phyloP scores from a whole-genome alignment of 2,329 filamentous ascomycete species.

The Alternaria incomplexa region DNA sequence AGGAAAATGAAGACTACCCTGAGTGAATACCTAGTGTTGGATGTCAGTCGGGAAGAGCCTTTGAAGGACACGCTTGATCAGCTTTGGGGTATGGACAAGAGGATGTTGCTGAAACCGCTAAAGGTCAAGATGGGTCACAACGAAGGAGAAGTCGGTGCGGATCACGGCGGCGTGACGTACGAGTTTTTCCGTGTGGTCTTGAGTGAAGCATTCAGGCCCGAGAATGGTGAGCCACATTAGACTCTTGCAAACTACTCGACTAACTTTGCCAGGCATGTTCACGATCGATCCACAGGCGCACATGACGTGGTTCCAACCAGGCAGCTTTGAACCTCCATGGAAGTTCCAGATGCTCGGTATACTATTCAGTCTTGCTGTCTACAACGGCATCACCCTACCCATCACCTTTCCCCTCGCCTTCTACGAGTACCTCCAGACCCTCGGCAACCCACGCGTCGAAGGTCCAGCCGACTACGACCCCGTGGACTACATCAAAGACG shows the following conservation, averaged over 20 bases:
- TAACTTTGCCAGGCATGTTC: conserved; percentile 66
- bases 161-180: conserved; percentile 94
- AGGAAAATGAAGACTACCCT: conserved; percentile 44
- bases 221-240: conserved; percentile 63
- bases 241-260: background rate
- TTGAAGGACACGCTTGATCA: conserved; percentile 71
- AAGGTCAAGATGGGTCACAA: conserved; percentile 83
- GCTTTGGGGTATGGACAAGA: conserved; percentile 82
- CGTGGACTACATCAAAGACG: conserved; percentile 81
- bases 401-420: conserved; percentile 86
- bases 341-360: conserved; percentile 90
- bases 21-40: conserved; percentile 51
- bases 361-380: conserved; percentile 86
- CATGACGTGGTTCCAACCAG: conserved; percentile 87
- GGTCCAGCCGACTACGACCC: background rate
- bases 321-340: conserved; percentile 81
- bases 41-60: conserved; percentile 51
- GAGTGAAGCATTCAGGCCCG: conserved; percentile 76
- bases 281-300: conserved; percentile 75
- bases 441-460: conserved; percentile 53
- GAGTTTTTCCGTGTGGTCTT: conserved; percentile 92
- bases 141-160: conserved; percentile 86
- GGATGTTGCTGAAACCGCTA: conserved; percentile 82
- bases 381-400: conserved; percentile 90
- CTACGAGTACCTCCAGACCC: conserved; percentile 76